Conservation (phyloP, 345 rosid species). For the Murraya paniculata region DNA sequence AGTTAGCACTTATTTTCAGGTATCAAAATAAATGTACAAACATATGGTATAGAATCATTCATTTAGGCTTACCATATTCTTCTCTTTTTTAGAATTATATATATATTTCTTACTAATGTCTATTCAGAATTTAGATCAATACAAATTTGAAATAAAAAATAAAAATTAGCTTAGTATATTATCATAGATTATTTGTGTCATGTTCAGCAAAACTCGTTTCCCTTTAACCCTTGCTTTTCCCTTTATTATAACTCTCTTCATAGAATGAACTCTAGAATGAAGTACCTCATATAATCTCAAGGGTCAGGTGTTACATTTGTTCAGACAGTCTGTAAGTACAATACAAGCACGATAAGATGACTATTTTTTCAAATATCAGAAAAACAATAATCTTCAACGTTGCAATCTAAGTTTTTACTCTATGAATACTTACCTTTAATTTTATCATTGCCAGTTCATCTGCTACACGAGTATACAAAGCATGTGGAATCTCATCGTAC, state of each 20-base stretch:
- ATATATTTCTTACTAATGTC: too few relatives aligned
- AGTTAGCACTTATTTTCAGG: neutral
- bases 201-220: neutral
- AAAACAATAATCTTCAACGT: neutral
- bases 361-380: neutral
- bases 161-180: neutral
- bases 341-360: neutral
- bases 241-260: neutral
- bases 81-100: too few relatives aligned
- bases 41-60: neutral
- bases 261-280: too few relatives aligned
- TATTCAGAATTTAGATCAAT: neutral
- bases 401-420: neutral
- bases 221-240: neutral
- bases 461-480: conserved; percentile 18
- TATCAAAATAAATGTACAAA: neutral
- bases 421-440: conserved; percentile 41
- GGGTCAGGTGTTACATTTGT: neutral
- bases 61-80: neutral
- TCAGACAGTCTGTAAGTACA: neutral
- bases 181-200: neutral
- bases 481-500: conserved; percentile 29
- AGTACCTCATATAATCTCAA: too few relatives aligned
- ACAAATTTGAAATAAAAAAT: neutral
- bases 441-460: conserved; percentile 32